These are phyloP conservation scores for Paragyromitra xinjiangensis DNA, from an alignment of 495 filamentous ascomycete genomes.

Conservation along the genomic window DNA sequence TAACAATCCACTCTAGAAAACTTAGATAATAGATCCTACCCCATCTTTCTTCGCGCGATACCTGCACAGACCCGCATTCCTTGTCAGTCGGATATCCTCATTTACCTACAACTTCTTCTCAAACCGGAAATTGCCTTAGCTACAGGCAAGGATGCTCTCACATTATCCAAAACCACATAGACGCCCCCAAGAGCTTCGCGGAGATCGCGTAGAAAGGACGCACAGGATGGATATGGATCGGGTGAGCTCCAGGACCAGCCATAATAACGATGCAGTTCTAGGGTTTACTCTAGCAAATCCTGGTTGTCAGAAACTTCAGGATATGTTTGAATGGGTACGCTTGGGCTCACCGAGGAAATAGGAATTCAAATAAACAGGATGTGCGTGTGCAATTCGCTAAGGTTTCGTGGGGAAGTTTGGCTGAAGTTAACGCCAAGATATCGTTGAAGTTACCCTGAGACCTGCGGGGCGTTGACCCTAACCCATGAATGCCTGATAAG, in stretches of 20 bases:
- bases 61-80: slow-evolving; percentile 66
- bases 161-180: slow-evolving; percentile 95
- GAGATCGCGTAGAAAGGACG: slow-evolving; percentile 82
- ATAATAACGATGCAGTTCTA: slow-evolving; percentile 57
- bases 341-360: slow-evolving; percentile 13
- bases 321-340: neutral
- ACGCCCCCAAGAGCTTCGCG: slow-evolving; percentile 85
- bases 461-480: neutral
- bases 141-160: slow-evolving; percentile 62
- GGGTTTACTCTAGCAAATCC: slow-evolving; percentile 7
- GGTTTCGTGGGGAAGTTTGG: neutral
- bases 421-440: slow-evolving; percentile 41
- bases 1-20: slow-evolving; percentile 34
- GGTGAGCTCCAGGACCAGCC: slow-evolving; percentile 68
- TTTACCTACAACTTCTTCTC: neutral
- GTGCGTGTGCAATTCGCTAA: slow-evolving; percentile 15
- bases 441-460: slow-evolving; percentile 36
- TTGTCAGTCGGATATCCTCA: slow-evolving; percentile 4
- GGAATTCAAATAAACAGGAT: slow-evolving; percentile 12
- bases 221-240: slow-evolving; percentile 75
- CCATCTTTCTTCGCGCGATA: slow-evolving; percentile 95
- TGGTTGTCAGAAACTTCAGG: neutral
- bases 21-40: slow-evolving; percentile 59
- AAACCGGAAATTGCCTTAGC: slow-evolving; percentile 2
- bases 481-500: neutral